Base-by-base conservation (phyloP, 2,329 filamentous ascomycete genomes). In the Intubia oerlemansii region DNA sequence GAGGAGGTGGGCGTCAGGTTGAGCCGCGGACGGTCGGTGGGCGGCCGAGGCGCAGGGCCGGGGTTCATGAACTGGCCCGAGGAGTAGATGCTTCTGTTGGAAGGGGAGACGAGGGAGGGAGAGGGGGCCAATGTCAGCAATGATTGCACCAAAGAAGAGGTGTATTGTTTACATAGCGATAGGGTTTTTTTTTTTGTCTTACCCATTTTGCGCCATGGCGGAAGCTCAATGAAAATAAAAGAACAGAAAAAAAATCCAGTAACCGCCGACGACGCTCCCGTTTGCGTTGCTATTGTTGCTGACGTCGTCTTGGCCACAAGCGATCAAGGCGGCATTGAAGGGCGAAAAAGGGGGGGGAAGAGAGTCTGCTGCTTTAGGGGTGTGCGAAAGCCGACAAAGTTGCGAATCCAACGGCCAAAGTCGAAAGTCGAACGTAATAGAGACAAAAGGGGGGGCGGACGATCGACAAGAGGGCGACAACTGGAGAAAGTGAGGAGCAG, bases 21-120 rank as follows among this genome's bases (percentile, higher is more conserved):
- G 40, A 92, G 67, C 45, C 79, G 74, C 35, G 82, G 79, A 43
- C 79, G 70, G 45, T 88, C 79, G 34, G 66, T 73, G 13, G 85
- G 88, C 35, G 88, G 85, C 43, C 78, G 75, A 39, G 88, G 88
- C 40, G 88, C 85, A 42, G 88, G 85, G 39, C 88, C 82, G 36
- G 88, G 82, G 52, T 95, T 95, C 78, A 95, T 90, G 57, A 95
- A 95, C 50, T 71, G 66, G 42, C 60, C 65, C 38, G 57, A 55
- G 24, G 62, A 53, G 45, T 70, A 73, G 41, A 62, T 51, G 45
- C 63, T 70, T 20, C 13, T 25, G 17, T 4, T n/a, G n/a, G n/a
- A n/a, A n/a, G n/a, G n/a, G n/a, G n/a, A n/a, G n/a, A n/a, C n/a
- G n/a, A n/a, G n/a, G n/a, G n/a, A n/a, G n/a, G n/a, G n/a, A n/a